A percentile compares a stretch with the other conserved stretches of the same genome.
Evolutionary conservation across 305 asterid genomes (phyloP).

Genomic region (Fraxinus dipetala): DNA sequence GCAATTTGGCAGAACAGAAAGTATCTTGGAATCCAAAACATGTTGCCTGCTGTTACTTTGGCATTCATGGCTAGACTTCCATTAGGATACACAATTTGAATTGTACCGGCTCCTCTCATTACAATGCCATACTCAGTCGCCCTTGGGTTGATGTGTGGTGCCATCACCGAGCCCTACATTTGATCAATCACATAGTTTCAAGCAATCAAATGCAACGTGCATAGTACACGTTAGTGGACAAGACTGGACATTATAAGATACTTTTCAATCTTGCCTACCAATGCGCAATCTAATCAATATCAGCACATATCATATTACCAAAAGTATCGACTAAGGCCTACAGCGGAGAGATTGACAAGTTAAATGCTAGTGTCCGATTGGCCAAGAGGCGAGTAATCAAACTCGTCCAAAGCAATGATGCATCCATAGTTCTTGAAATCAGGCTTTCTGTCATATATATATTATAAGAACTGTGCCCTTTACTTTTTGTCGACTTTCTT

Average conservation of each 20-base stretch:
- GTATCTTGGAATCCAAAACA: slow-evolving; percentile 71
- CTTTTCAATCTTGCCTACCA: not conserved
- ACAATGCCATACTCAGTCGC: slow-evolving; percentile 70
- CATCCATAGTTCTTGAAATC: slow-evolving; percentile 66
- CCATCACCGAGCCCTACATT: slow-evolving; percentile 83
- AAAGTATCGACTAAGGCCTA: slow-evolving; percentile 14
- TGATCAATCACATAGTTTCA: not conserved
- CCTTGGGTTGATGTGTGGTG: slow-evolving; percentile 73
- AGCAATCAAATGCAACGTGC: not conserved
- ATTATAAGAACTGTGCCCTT: slow-evolving; percentile 58
- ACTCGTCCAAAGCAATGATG: slow-evolving; percentile 60
- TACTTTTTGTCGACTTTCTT: slow-evolving; percentile 15
- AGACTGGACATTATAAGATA: not conserved
- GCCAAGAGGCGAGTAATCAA: slow-evolving; percentile 56
- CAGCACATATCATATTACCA: not conserved
- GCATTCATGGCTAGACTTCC: slow-evolving; percentile 82
- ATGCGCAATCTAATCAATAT: not conserved
- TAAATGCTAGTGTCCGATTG: slow-evolving; percentile 54
- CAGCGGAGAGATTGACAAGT: slow-evolving; percentile 74
- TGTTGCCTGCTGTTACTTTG: slow-evolving; percentile 54
- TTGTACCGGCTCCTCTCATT: slow-evolving; percentile 48
- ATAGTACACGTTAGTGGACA: not conserved
- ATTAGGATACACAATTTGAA: slow-evolving; percentile 69
- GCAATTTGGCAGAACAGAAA: slow-evolving; percentile 84
- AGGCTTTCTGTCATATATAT: slow-evolving; percentile 46